Conservation (phyloP, 805 yeast species). For the Candida yuanshanica region DNA sequence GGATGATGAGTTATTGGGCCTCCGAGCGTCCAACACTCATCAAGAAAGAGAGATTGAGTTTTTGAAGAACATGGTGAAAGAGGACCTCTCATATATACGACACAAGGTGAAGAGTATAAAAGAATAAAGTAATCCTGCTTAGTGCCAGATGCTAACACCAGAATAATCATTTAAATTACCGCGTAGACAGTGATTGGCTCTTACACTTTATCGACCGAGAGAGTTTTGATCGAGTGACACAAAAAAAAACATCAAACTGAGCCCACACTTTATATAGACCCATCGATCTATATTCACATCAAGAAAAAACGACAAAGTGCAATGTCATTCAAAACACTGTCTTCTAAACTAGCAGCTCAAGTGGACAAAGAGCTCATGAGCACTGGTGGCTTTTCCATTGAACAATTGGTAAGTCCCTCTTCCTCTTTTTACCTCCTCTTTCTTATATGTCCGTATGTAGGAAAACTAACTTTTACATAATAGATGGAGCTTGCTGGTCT, state of each 20-base stretch:
- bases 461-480: conserved; percentile 1
- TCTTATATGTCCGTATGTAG: conserved; percentile 3
- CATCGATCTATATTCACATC: no score
- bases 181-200: no score
- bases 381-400: conserved; percentile 71
- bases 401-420: conserved; percentile 47
- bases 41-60: conserved; percentile 20
- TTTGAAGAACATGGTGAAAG: conserved; percentile 20
- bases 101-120: conserved; percentile 13
- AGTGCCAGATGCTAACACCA: no score
- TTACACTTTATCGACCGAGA: no score
- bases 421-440: conserved; percentile 13
- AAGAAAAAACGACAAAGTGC: neutral
- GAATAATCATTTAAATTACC: no score
- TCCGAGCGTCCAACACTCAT: conserved; percentile 6
- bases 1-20: conserved; percentile 3
- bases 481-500: conserved; percentile 94
- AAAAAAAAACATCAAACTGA: neutral
- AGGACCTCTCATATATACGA: conserved; percentile 21
- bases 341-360: conserved; percentile 57
- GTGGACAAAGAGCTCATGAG: conserved; percentile 88
- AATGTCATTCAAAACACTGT: conserved; percentile 32
- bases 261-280: neutral
- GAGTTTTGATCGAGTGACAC: no score
- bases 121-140: no score